Percentiles rank a stretch among this genome's conserved stretches.
Evolutionary conservation across 176 grass and related monocot species (phyloP).

Genomic region (Pontederia paniculata): DNA sequence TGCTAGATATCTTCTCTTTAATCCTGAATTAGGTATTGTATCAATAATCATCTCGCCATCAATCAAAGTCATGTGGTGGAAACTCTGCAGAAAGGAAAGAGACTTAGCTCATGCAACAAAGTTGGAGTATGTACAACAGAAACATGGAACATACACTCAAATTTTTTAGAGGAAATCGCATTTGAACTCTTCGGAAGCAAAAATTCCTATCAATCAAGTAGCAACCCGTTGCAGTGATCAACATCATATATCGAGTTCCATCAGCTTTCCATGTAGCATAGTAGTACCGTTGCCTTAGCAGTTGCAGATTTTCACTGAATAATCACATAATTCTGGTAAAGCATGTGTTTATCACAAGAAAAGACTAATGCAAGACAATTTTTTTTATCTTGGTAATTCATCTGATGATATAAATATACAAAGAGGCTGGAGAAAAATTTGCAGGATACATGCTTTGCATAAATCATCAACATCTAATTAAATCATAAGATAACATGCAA

Average conservation of each 20-base stretch:
- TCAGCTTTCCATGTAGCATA: slow-evolving; percentile 99
- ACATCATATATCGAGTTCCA: slow-evolving; percentile 99
- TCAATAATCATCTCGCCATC: slow-evolving; percentile 99
- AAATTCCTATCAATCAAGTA: slow-evolving; percentile 95
- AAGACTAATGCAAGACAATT: too few relatives aligned
- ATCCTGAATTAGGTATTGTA: slow-evolving; percentile 67
- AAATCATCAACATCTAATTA: too few relatives aligned
- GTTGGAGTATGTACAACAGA: slow-evolving; percentile 17
- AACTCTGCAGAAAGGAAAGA: slow-evolving; percentile 37
- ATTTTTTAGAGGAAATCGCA: slow-evolving; percentile 85
- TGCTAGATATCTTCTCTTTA: slow-evolving; percentile 79
- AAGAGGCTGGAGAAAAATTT: too few relatives aligned
- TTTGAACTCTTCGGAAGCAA: slow-evolving; percentile 87
- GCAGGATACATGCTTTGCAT: too few relatives aligned
- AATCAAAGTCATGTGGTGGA: slow-evolving; percentile 81
- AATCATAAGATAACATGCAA: too few relatives aligned
- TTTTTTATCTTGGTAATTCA: too few relatives aligned
- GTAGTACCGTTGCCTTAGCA: slow-evolving; percentile 97
- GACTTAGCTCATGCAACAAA: slow-evolving; percentile 10
- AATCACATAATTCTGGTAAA: slow-evolving; percentile 2
- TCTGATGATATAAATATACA: too few relatives aligned
- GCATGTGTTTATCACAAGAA: slow-evolving; percentile 1
- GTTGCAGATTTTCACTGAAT: slow-evolving; percentile 86
- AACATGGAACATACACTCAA: slow-evolving; percentile 30
- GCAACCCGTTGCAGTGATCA: slow-evolving; percentile 72